Evolutionary conservation across 345 rosid genomes (phyloP).

Genomic region (Citrus inodora): DNA sequence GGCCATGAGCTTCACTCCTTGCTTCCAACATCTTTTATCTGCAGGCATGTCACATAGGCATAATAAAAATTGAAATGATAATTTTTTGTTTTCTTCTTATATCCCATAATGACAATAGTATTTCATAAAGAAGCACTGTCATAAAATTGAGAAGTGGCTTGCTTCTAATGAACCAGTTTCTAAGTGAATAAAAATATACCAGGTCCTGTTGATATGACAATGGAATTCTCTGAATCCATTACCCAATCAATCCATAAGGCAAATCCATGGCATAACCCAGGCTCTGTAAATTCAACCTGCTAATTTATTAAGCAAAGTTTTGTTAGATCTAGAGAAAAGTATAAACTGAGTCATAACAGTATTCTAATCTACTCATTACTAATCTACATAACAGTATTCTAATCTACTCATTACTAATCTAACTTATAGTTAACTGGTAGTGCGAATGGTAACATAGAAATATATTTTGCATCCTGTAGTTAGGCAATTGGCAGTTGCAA

Average conservation of each 20-base stretch:
- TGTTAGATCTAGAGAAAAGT: background rate
- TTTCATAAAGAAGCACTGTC: background rate
- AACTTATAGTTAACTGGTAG: background rate
- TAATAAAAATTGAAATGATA: background rate
- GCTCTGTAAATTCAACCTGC: slow-evolving; percentile 60
- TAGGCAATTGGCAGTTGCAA: background rate
- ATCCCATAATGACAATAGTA: background rate
- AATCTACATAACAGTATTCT: background rate
- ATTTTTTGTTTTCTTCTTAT: background rate
- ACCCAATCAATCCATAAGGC: slow-evolving; percentile 94
- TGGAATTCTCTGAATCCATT: slow-evolving; percentile 56
- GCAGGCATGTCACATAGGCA: slow-evolving; percentile 10
- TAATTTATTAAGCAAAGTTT: background rate
- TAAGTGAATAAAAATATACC: slow-evolving; percentile 34
- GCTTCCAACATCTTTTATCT: slow-evolving; percentile 79
- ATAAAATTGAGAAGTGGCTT: background rate
- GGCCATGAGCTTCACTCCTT: slow-evolving; percentile 85
- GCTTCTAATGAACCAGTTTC: background rate
- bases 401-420: background rate
- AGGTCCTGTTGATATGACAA: slow-evolving; percentile 65
- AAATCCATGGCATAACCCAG: slow-evolving; percentile 82
- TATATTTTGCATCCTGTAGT: background rate
- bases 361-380: background rate
- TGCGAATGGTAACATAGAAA: background rate
- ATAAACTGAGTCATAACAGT: background rate